Base-by-base conservation (phyloP, 306 rosid genomes). In the Psophocarpus tetragonolobus region DNA sequence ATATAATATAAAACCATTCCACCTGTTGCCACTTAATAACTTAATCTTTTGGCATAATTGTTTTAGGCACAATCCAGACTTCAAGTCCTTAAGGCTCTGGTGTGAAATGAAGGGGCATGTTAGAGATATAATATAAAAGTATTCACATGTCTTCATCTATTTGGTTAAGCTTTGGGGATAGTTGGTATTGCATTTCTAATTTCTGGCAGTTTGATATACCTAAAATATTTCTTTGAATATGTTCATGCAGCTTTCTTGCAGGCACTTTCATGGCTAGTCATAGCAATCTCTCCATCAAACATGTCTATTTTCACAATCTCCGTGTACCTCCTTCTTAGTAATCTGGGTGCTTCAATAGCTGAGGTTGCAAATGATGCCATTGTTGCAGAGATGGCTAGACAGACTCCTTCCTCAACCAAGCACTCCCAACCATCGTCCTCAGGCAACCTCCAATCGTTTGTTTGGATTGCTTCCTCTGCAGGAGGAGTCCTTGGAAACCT, bases 281-380 rank as follows among this genome's bases (percentile, higher is more conserved):
- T 95, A 76, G 97, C 96, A 76, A 79, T 79, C 53, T 85, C 95
- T 29, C 87, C 90, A 23, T 81, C 97, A 29, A 83, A 83, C 83
- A 84, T 86, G 39, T 87, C 94, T 61, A 84, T 95, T 68, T 63
- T 84, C 79, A 77, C 84, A 23, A 60, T 95, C 77, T 82, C 92
- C 74, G 17, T 87, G 32, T 91, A 78, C 82, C 97, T 95, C 38
- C 96, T 95, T 20, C 90, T 95, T 20, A 68, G 97, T 82, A 95
- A 95, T 75, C 91, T 95, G 9, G 98, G 98, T 35, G 93, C 98
- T 82, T 83, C 98, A 33, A 85, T 95, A 68, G 93, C 96, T 0
- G 98, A 95, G 90, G 98, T 92, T 71, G 97, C 96, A 42, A 95
- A 95, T 50, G 98, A 95, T 51, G 98, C 98, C 61, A 88, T 95